A percentile compares a stretch with the other conserved stretches of the same genome.
These are phyloP conservation scores for Limtongozyma cylindracea DNA, from an alignment of 805 yeast species.

Conservation along the genomic window DNA sequence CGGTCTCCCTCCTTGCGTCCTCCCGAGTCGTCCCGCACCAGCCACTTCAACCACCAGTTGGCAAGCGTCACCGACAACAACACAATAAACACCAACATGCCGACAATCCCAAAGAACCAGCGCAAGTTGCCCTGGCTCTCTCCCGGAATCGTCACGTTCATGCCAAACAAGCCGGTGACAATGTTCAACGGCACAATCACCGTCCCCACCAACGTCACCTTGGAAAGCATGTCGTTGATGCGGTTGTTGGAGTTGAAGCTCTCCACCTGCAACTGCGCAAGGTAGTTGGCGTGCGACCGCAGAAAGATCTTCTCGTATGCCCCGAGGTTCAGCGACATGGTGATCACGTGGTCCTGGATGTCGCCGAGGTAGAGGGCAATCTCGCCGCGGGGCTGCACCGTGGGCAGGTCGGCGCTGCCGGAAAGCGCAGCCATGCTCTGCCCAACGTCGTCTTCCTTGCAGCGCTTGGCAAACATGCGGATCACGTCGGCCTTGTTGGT, in stretches of 20 bases:
- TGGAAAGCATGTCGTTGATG: constrained; percentile 69
- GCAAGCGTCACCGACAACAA: background rate
- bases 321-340: constrained; percentile 78
- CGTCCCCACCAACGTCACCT: constrained; percentile 79
- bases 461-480: constrained; percentile 85
- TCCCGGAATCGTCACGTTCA: constrained; percentile 86
- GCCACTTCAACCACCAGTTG: too few relatives aligned
- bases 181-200: constrained; percentile 74
- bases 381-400: constrained; percentile 55
- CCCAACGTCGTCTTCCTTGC: constrained; percentile 36
- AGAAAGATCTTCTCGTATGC: constrained; percentile 87
- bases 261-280: constrained; percentile 87
- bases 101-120: constrained; percentile 1
- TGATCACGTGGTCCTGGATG: constrained; percentile 89
- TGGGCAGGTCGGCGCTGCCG: constrained; percentile 2
- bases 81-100: background rate
- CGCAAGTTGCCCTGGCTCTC: constrained; percentile 1
- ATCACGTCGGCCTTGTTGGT: constrained; percentile 93
- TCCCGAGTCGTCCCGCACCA: too few relatives aligned
- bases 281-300: constrained; percentile 73
- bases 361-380: constrained; percentile 84
- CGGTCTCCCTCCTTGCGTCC: too few relatives aligned
- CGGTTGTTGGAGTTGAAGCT: constrained; percentile 67
- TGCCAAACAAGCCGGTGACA: constrained; percentile 81
- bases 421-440: too few relatives aligned